Evolutionary conservation across 306 rosid species (phyloP), one percentile per base, ranked within the genome.

Genomic region (Lablab purpureus): DNA sequence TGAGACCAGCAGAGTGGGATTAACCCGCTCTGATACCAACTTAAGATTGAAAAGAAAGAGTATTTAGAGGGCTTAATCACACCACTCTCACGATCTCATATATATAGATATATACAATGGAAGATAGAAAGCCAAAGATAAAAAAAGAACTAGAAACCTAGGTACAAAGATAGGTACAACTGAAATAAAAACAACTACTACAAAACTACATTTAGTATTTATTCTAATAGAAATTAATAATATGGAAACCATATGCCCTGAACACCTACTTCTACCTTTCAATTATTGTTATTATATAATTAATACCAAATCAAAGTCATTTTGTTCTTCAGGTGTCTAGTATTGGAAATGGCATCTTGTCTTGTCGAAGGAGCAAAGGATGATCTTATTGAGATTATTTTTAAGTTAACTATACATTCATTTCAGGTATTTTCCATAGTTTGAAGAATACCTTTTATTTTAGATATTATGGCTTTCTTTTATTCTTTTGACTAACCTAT

Each of bases 331-430:
- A 94, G 99, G 88, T 77, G 86, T 28, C 49, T 88, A 73, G 70
- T 87, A 56, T 73, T 92, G 95, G 93, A 92, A 83, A 85, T 92
- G 66, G 92, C 93, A 59, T 88, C 92, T 14, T 87, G 92, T 87
- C 84, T 92, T 79, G 87, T 91, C 70, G 89, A 80, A 67, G 97
- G 97, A 69, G 99, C 95, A 64, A 75, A 86, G 41, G 91, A 86
- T 74, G 87, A 90, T 87, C 85, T 95, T 77, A 66, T 91, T 85
- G 90, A 89, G 86, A 80, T 84, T 21, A 88, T 95, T 64, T 95
- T 85, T 87, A 81, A 72, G 60, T 84, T 91, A 76, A 77, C 88
- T 43, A 80, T 58, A 60, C 60, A 83, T 27, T 85, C 91, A 7
- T 88, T 92, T 84, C 80, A 87, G 99, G 99, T 94, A 89, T 72